phyloP scores from a whole-genome alignment of 208 protist genomes.

The Tritrichomonas foetus region DNA sequence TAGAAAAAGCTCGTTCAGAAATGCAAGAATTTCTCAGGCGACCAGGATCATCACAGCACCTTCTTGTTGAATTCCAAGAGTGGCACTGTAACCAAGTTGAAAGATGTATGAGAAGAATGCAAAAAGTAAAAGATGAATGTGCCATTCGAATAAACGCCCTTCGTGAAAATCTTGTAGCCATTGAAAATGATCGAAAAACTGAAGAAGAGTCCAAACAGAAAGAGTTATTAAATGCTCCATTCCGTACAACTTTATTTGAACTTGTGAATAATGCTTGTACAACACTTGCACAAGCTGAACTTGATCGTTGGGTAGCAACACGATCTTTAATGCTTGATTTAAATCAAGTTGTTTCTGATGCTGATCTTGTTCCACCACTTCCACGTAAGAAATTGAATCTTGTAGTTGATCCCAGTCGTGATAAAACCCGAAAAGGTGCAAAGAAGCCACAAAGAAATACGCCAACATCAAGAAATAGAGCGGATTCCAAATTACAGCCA shows the following conservation, averaged over 20 bases:
- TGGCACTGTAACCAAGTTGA: neutral
- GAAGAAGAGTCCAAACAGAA: neutral
- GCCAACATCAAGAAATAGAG: neutral
- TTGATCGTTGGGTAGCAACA: neutral
- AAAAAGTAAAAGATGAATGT: constrained; percentile 14
- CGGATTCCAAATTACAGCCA: neutral
- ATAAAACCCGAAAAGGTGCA: neutral
- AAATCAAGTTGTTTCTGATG: neutral
- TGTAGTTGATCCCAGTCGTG: neutral
- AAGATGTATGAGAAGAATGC: neutral
- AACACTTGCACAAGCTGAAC: neutral
- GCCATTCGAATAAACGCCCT: neutral
- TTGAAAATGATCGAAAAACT: neutral
- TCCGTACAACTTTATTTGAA: neutral
- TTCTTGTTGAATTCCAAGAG: neutral
- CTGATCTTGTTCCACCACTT: neutral
- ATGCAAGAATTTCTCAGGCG: neutral
- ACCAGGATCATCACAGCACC: neutral
- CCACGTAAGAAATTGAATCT: neutral
- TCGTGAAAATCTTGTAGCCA: neutral
- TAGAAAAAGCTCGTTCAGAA: neutral
- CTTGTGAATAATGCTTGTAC: neutral
- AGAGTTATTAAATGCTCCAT: neutral
- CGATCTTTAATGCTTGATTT: neutral
- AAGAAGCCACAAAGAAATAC: neutral